A percentile compares a stretch with the other conserved stretches of the same genome.
Evolutionary conservation across 2,329 filamentous ascomycete genomes (phyloP).

Genomic region (Podosphaera fusca): DNA sequence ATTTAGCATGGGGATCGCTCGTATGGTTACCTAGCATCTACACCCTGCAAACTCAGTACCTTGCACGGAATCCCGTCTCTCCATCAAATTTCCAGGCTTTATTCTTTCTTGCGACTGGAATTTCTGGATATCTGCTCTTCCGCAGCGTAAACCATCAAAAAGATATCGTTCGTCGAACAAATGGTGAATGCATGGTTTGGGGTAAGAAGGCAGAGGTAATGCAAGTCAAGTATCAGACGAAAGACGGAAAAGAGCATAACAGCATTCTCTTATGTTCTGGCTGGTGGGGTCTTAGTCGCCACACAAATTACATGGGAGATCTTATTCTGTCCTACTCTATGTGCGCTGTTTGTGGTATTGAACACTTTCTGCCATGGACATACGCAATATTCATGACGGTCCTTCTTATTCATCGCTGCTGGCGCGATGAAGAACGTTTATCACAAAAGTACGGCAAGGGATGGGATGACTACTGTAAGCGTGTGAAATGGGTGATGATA

Average conservation of each 20-base stretch:
- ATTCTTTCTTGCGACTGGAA: constrained; percentile 14
- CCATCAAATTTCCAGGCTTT: constrained; percentile 10
- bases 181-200: constrained; percentile 21
- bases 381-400: constrained; percentile 23
- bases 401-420: constrained; percentile 22
- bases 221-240: constrained; percentile 19
- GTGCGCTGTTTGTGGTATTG: constrained; percentile 20
- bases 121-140: constrained; percentile 22
- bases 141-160: constrained; percentile 24
- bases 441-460: constrained; percentile 22
- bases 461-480: constrained; percentile 20
- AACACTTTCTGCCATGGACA: constrained; percentile 20
- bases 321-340: constrained; percentile 19
- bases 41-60: constrained; percentile 25
- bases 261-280: constrained; percentile 19
- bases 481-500: constrained; percentile 1
- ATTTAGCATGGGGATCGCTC: constrained; percentile 21
- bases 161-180: constrained; percentile 19
- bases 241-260: constrained; percentile 20
- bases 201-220: constrained; percentile 20
- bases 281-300: constrained; percentile 21
- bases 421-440: constrained; percentile 23
- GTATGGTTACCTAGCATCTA: constrained; percentile 24
- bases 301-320: constrained; percentile 21
- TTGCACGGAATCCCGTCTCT: constrained; percentile 20